phyloP scores from a whole-genome alignment of 2,329 filamentous ascomycete genomes.

The Canariomyces notabilis region DNA sequence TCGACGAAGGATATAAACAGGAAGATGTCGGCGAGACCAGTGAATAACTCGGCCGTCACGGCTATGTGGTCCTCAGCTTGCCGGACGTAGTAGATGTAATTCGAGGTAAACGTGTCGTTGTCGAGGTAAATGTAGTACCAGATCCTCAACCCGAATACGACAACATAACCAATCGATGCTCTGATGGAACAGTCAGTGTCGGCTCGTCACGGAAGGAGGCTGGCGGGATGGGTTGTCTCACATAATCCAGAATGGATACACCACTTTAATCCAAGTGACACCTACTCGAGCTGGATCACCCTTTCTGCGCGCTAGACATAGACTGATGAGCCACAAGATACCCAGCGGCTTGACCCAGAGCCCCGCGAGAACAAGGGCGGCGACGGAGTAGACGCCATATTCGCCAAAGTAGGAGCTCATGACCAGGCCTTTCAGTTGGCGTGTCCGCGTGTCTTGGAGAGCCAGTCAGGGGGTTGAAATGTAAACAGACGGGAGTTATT shows the following conservation, averaged over 20 bases:
- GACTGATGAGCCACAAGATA: conserved; percentile 20
- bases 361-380: conserved; percentile 10
- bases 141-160: neutral
- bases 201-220: neutral
- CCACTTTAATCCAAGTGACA: conserved; percentile 21
- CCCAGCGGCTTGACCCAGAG: conserved; percentile 20
- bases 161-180: neutral
- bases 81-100: neutral
- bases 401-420: no score
- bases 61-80: conserved; percentile 3
- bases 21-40: conserved; percentile 14
- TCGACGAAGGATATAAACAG: conserved; percentile 24
- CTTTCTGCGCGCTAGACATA: conserved; percentile 18
- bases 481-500: no score
- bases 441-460: no score
- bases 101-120: neutral
- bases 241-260: conserved; percentile 18
- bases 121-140: neutral
- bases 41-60: conserved; percentile 2
- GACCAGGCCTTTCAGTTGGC: no score
- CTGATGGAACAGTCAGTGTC: neutral
- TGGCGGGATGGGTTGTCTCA: conserved; percentile 6
- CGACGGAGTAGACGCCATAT: conserved; percentile 6
- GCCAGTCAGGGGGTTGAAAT: no score
- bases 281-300: conserved; percentile 23